A percentile compares a stretch with the other conserved stretches of the same genome.
Conservation (phyloP, 164 flowering plant species). For the Nymphaea colorata region DNA sequence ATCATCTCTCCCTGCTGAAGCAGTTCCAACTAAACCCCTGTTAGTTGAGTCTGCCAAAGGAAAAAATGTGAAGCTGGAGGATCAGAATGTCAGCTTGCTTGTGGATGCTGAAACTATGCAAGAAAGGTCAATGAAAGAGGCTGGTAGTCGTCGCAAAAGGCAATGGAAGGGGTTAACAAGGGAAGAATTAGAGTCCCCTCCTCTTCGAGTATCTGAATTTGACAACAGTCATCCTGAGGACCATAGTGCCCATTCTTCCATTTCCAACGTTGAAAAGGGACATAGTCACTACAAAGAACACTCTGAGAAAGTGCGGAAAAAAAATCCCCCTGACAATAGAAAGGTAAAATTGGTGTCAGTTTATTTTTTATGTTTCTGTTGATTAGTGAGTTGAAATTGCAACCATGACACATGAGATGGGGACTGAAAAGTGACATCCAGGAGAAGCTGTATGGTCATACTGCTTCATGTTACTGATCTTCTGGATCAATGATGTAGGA, state of each 20-base stretch:
- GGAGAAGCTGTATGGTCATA: too few relatives aligned
- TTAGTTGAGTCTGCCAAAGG: slow-evolving; percentile 11
- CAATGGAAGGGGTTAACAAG: slow-evolving; percentile 51
- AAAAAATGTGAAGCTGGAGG: slow-evolving; percentile 10
- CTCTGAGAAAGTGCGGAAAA: background rate
- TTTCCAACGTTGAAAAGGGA: slow-evolving; percentile 26
- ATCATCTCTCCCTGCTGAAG: slow-evolving; percentile 21
- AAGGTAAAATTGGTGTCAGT: background rate
- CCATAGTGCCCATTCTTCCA: slow-evolving; percentile 33
- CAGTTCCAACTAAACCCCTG: slow-evolving; percentile 16
- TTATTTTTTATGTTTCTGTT: too few relatives aligned
- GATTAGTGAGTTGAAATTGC: too few relatives aligned
- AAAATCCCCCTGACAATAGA: background rate
- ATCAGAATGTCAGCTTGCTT: slow-evolving; percentile 2
- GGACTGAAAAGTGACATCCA: too few relatives aligned
- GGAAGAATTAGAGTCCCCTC: slow-evolving; percentile 47
- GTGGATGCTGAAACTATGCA: slow-evolving; percentile 34
- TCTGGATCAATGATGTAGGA: too few relatives aligned
- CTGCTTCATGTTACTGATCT: too few relatives aligned
- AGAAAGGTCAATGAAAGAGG: slow-evolving; percentile 21
- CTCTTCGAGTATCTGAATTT: slow-evolving; percentile 39
- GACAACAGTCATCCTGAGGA: slow-evolving; percentile 2
- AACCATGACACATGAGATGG: too few relatives aligned
- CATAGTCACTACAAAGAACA: slow-evolving; percentile 24
- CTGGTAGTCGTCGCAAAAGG: slow-evolving; percentile 38